phyloP scores from a whole-genome alignment of 2,329 filamentous ascomycete species.

The Colletotrichum tropicicola region DNA sequence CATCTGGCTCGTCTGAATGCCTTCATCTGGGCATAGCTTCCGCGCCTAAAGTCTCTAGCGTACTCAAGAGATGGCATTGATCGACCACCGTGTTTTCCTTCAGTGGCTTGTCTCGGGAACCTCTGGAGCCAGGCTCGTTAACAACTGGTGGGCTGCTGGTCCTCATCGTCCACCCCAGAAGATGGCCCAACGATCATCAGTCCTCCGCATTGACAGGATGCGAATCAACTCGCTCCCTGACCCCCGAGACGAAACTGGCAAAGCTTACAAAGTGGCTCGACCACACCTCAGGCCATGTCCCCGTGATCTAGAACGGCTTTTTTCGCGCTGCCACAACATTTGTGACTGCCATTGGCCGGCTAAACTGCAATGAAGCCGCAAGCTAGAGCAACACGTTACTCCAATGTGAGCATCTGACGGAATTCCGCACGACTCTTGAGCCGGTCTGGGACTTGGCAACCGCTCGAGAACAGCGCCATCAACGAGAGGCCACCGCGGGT shows the following conservation, averaged over 20 bases:
- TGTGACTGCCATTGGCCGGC: neutral
- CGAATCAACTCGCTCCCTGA: neutral
- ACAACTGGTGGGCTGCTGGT: too few species aligned
- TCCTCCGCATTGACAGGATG: too few species aligned
- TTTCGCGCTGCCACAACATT: neutral
- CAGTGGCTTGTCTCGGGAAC: too few species aligned
- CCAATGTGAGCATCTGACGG: neutral
- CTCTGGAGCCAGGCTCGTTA: too few species aligned
- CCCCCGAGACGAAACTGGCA: neutral
- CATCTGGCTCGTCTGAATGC: neutral
- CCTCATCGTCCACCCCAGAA: too few species aligned
- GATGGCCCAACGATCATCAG: too few species aligned
- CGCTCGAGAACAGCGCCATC: neutral
- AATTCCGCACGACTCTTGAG: neutral
- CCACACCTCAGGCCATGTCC: neutral
- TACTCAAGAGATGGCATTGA: neutral
- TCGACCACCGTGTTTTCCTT: too few species aligned
- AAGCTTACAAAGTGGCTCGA: neutral
- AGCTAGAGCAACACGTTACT: neutral
- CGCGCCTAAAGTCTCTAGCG: neutral
- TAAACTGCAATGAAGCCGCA: neutral
- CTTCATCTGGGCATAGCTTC: neutral
- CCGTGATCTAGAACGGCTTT: neutral
- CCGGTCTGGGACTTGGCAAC: neutral
- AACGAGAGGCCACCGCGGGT: neutral